Evolutionary conservation across 495 filamentous ascomycete genomes (phyloP).

Genomic region (Rhizodiscina lignyota): DNA sequence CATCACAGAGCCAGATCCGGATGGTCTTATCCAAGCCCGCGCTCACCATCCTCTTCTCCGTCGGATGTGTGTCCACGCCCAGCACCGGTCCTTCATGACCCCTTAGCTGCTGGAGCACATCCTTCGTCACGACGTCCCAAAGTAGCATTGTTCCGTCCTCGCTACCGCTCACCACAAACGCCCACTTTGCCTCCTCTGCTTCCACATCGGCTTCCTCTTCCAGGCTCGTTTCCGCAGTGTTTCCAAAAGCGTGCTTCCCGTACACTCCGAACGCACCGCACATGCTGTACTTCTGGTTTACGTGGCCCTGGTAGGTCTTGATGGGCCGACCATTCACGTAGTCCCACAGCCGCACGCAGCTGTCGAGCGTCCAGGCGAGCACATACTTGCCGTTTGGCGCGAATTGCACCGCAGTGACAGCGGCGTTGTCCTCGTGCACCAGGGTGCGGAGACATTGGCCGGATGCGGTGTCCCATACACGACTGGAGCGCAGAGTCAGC

Average conservation of each 20-base stretch:
- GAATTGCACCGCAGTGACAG: slow-evolving; percentile 81
- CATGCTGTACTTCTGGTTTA: slow-evolving; percentile 69
- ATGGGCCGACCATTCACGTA: slow-evolving; percentile 77
- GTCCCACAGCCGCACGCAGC: slow-evolving; percentile 80
- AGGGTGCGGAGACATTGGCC: slow-evolving; percentile 90
- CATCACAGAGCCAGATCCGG: slow-evolving; percentile 38
- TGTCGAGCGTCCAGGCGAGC: slow-evolving; percentile 81
- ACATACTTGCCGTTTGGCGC: slow-evolving; percentile 87
- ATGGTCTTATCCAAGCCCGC: slow-evolving; percentile 48
- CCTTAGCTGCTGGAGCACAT: slow-evolving; percentile 47
- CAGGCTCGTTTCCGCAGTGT: not conserved
- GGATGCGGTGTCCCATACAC: slow-evolving; percentile 90
- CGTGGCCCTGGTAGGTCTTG: slow-evolving; percentile 94
- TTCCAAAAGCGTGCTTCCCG: slow-evolving; percentile 1
- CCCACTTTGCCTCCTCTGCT: slow-evolving; percentile 15
- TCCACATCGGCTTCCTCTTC: slow-evolving; percentile 3
- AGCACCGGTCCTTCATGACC: slow-evolving; percentile 69
- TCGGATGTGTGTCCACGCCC: slow-evolving; percentile 51
- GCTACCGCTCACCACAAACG: slow-evolving; percentile 66
- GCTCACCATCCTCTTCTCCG: slow-evolving; percentile 21
- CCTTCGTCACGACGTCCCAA: slow-evolving; percentile 82
- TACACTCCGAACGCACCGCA: slow-evolving; percentile 65
- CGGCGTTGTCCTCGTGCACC: slow-evolving; percentile 89
- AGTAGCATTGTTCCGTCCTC: slow-evolving; percentile 73
- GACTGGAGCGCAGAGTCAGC: slow-evolving; percentile 22